Evolutionary conservation across 805 yeast species (phyloP).

Genomic region (Candida insectalens): DNA sequence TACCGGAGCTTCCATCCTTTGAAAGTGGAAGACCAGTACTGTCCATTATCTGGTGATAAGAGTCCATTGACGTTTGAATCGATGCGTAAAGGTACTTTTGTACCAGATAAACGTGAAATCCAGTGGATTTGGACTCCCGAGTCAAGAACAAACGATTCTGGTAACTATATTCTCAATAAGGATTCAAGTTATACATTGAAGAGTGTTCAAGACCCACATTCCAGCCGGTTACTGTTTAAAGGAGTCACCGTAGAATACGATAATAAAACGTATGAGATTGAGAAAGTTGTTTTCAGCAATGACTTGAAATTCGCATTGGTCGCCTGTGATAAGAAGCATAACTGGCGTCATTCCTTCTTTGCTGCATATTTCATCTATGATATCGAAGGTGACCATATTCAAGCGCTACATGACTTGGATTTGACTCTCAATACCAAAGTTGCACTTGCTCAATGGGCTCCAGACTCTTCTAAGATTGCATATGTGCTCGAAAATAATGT

Average conservation of each 20-base stretch:
- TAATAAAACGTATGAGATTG: constrained; percentile 35
- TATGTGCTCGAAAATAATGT: constrained; percentile 63
- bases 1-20: constrained; percentile 1
- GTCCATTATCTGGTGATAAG: constrained; percentile 5
- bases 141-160: constrained; percentile 45
- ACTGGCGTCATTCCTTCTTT: constrained; percentile 67
- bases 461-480: constrained; percentile 55
- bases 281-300: constrained; percentile 54
- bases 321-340: constrained; percentile 49
- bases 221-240: constrained; percentile 36
- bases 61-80: constrained; percentile 30
- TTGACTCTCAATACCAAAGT: constrained; percentile 18
- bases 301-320: constrained; percentile 50
- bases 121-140: constrained; percentile 61
- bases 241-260: constrained; percentile 29
- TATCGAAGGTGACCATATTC: constrained; percentile 22
- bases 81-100: constrained; percentile 46
- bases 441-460: constrained; percentile 61
- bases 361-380: constrained; percentile 57
- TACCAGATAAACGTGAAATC: constrained; percentile 40
- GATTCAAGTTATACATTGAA: constrained; percentile 44
- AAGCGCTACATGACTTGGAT: constrained; percentile 15
- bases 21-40: neutral
- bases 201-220: constrained; percentile 36
- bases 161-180: constrained; percentile 50